A percentile compares a stretch with the other conserved stretches of the same genome.
phyloP scores from a whole-genome alignment of 139 green algal species.

The Pleodorina starrii region DNA sequence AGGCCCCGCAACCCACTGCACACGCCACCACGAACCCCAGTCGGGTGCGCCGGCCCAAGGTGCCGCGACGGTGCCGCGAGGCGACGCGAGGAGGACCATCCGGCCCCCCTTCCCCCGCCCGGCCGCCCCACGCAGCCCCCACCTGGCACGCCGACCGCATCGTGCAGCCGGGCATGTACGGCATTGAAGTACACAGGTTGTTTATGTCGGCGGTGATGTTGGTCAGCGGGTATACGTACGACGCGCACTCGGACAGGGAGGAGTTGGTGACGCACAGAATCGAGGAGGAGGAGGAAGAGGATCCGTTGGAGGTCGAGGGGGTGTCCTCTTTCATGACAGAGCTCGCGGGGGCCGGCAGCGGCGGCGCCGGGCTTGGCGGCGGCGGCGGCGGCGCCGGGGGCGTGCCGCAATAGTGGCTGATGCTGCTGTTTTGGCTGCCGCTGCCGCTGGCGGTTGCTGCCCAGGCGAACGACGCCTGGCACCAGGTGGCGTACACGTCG shows the following conservation, averaged over 20 bases:
- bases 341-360: too few species aligned
- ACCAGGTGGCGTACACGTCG: slow-evolving; percentile 42
- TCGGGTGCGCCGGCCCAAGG: too few species aligned
- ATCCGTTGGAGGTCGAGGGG: too few species aligned
- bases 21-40: too few species aligned
- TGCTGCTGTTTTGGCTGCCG: neutral
- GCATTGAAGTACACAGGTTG: slow-evolving; percentile 29
- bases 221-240: neutral
- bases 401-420: slow-evolving; percentile 1
- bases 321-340: too few species aligned
- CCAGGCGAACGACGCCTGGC: neutral
- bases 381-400: too few species aligned
- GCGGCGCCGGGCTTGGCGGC: neutral
- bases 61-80: too few species aligned
- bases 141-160: slow-evolving; percentile 28
- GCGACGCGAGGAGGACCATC: too few species aligned
- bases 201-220: slow-evolving; percentile 14
- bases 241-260: slow-evolving; percentile 9
- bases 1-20: too few species aligned
- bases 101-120: too few species aligned
- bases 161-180: slow-evolving; percentile 52
- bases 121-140: too few species aligned
- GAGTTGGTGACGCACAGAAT: slow-evolving; percentile 4
- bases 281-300: too few species aligned
- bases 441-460: neutral